These are phyloP conservation scores for Passiflora organensis DNA, from an alignment of 345 rosid species.

Conservation along the genomic window DNA sequence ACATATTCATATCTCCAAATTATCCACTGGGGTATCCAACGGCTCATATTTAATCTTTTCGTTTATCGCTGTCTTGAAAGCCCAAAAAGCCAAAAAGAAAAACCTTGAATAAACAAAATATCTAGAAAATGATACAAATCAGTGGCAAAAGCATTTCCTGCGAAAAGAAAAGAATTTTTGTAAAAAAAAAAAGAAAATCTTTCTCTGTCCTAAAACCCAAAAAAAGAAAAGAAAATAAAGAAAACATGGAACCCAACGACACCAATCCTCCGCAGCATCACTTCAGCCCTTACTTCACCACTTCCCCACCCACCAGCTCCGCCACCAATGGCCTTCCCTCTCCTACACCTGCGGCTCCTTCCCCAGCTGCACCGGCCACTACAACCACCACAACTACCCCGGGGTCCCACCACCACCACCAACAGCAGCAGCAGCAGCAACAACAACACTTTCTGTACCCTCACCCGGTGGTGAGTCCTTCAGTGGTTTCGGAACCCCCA, in stretches of 20 bases:
- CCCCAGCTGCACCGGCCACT: background rate
- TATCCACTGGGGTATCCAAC: no score
- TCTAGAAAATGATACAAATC: no score
- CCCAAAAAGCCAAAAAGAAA: no score
- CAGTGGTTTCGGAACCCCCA: slow-evolving; percentile 37
- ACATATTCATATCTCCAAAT: no score
- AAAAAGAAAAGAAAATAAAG: slow-evolving; percentile 1
- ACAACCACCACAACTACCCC: background rate
- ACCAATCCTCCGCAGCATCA: slow-evolving; percentile 5
- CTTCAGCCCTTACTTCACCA: slow-evolving; percentile 13
- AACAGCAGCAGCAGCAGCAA: slow-evolving; percentile 44
- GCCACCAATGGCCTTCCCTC: slow-evolving; percentile 62
- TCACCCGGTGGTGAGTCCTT: background rate
- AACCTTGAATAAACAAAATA: no score
- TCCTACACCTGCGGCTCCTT: slow-evolving; percentile 15
- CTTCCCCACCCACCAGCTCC: slow-evolving; percentile 29
- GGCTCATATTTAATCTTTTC: no score
- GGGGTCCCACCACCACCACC: slow-evolving; percentile 37
- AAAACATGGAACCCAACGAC: slow-evolving; percentile 54
- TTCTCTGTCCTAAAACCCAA: background rate
- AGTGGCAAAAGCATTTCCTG: no score
- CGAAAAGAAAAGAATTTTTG: no score
- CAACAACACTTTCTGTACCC: slow-evolving; percentile 7
- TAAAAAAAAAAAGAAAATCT: no score
- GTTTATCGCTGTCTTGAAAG: no score